Evolutionary conservation across 148 eudicot genomes (phyloP).

Genomic region (Camellia japonica): DNA sequence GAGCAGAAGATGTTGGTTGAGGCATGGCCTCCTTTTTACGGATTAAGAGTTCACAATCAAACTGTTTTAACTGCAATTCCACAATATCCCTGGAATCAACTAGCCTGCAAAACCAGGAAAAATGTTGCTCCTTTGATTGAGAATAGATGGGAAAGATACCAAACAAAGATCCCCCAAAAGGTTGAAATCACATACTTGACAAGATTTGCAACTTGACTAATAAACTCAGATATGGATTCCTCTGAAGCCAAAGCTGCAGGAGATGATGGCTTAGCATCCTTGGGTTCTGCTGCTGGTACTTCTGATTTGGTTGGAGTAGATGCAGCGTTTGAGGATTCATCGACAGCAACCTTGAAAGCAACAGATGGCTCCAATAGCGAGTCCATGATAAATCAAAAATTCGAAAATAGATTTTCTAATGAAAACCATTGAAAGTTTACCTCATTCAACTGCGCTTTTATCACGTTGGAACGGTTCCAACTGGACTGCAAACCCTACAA

Average conservation of each 20-base stretch:
- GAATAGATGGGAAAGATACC: not conserved
- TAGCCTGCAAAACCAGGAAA: slow-evolving; percentile 41
- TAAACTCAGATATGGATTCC: slow-evolving; percentile 57
- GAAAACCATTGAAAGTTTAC: slow-evolving; percentile 36
- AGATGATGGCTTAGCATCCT: slow-evolving; percentile 34
- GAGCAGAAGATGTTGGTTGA: slow-evolving; percentile 46
- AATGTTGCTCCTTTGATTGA: not conserved
- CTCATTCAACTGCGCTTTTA: slow-evolving; percentile 64
- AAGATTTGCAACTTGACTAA: slow-evolving; percentile 66
- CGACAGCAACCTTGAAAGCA: slow-evolving; percentile 53
- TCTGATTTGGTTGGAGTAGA: slow-evolving; percentile 36
- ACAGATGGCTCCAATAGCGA: slow-evolving; percentile 29
- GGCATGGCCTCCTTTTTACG: slow-evolving; percentile 73
- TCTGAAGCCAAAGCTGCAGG: slow-evolving; percentile 46
- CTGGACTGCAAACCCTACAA: slow-evolving; percentile 35
- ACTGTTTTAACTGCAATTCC: slow-evolving; percentile 71
- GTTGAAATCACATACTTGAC: slow-evolving; percentile 48
- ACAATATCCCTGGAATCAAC: slow-evolving; percentile 84
- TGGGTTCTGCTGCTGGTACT: slow-evolving; percentile 23
- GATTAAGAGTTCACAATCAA: slow-evolving; percentile 67
- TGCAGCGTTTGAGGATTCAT: slow-evolving; percentile 43
- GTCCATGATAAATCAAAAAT: slow-evolving; percentile 18
- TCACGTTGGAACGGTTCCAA: slow-evolving; percentile 35
- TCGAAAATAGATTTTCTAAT: slow-evolving; percentile 15
- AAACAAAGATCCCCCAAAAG: not conserved